Conservation (phyloP, 768 basidiomycete genomes). For the Leccinum obscurum region DNA sequence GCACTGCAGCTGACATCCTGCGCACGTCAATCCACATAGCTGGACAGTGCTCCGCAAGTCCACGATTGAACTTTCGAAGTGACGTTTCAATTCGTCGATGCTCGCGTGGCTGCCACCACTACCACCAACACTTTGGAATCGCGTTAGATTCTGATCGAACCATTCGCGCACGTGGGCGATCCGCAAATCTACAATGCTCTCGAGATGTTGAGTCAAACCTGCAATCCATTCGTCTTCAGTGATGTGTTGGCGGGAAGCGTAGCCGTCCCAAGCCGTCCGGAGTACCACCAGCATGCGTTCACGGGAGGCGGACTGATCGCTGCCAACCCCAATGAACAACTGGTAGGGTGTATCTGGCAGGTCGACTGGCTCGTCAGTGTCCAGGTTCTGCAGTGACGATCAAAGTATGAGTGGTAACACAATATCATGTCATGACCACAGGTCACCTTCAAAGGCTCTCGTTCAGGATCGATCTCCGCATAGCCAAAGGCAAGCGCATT, state of each 20-base stretch:
- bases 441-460: constrained; percentile 51
- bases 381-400: constrained; percentile 44
- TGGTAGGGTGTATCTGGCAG: constrained; percentile 36
- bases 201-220: constrained; percentile 40
- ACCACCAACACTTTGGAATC: constrained; percentile 39
- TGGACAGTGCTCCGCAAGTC: constrained; percentile 47
- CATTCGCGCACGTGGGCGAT: constrained; percentile 50
- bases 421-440: background rate
- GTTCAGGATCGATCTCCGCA: constrained; percentile 44
- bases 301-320: constrained; percentile 19
- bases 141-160: constrained; percentile 48
- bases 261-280: constrained; percentile 18
- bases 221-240: constrained; percentile 39
- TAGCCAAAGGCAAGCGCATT: constrained; percentile 50
- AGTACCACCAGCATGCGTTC: constrained; percentile 16
- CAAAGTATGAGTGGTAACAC: background rate
- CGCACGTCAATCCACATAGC: constrained; percentile 51
- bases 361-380: constrained; percentile 45
- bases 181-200: constrained; percentile 41
- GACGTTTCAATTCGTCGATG: constrained; percentile 45
- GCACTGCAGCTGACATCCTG: constrained; percentile 49
- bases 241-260: constrained; percentile 20
- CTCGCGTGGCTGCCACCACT: constrained; percentile 34
- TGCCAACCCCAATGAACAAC: constrained; percentile 34
- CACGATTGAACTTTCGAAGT: constrained; percentile 42